Evolutionary conservation across 805 yeast species (phyloP).

Genomic region (Kregervanrija pseudodelftensis): DNA sequence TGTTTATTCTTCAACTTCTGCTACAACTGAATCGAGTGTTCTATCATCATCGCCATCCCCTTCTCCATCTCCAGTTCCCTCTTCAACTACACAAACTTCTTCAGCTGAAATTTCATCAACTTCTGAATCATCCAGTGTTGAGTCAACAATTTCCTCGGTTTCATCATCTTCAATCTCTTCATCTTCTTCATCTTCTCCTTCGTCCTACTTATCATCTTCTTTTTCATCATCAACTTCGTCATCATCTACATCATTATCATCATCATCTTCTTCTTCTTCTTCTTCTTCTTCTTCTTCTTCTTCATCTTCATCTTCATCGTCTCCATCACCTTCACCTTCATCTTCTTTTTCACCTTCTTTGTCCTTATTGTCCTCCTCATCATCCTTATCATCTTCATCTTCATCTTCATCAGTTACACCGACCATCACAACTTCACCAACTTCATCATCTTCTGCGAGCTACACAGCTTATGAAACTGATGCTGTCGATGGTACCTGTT

Average conservation of each 20-base stretch:
- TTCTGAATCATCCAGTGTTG: slow-evolving; percentile 1
- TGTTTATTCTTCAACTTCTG: slow-evolving; percentile 5
- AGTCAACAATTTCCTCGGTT: slow-evolving; percentile 7
- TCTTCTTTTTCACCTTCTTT: slow-evolving; percentile 32
- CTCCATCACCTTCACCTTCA: slow-evolving; percentile 31
- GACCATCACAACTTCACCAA: slow-evolving; percentile 6
- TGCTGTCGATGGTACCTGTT: slow-evolving; percentile 26
- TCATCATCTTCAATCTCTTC: slow-evolving; percentile 10
- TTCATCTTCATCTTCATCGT: slow-evolving; percentile 33
- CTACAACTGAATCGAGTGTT: slow-evolving; percentile 8
- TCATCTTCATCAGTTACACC: background rate
- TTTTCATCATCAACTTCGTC: slow-evolving; percentile 7
- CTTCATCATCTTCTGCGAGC: slow-evolving; percentile 6
- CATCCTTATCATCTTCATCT: slow-evolving; percentile 6
- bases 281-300: slow-evolving; percentile 24
- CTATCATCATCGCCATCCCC: slow-evolving; percentile 8
- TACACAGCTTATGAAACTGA: slow-evolving; percentile 28
- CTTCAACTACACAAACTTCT: slow-evolving; percentile 7
- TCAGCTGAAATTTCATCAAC: slow-evolving; percentile 4
- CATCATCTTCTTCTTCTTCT: slow-evolving; percentile 10
- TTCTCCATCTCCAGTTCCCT: slow-evolving; percentile 9
- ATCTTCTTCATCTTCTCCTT: slow-evolving; percentile 7
- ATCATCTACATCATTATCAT: slow-evolving; percentile 2
- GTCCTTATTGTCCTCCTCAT: slow-evolving; percentile 6
- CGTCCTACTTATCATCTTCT: slow-evolving; percentile 11